These are phyloP conservation scores for Aspergillus nomiae DNA, from an alignment of 2,329 filamentous ascomycete species.

Conservation along the genomic window DNA sequence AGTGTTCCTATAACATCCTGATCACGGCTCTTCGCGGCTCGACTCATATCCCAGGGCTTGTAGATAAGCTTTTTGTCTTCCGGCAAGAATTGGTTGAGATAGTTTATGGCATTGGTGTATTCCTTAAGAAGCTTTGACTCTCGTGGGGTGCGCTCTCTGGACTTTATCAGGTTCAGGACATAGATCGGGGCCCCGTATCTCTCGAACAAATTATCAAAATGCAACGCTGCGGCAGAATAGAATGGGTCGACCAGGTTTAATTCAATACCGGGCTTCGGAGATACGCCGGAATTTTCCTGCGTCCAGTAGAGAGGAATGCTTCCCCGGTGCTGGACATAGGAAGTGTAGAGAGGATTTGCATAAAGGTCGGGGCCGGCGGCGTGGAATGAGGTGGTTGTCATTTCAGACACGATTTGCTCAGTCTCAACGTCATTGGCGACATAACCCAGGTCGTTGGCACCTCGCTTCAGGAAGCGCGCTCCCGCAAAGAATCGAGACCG, in stretches of 20 bases:
- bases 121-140: conserved; percentile 89
- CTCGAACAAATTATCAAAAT: conserved; percentile 93
- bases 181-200: conserved; percentile 92
- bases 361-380: conserved; percentile 82
- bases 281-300: conserved; percentile 91
- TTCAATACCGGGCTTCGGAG: conserved; percentile 94
- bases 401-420: conserved; percentile 96
- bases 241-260: conserved; percentile 95
- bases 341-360: conserved; percentile 88
- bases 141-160: conserved; percentile 81
- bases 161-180: conserved; percentile 86
- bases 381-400: conserved; percentile 92
- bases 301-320: conserved; percentile 98
- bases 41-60: conserved; percentile 97
- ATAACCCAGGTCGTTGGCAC: conserved; percentile 90
- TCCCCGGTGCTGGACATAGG: conserved; percentile 93
- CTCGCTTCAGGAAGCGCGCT: conserved; percentile 89
- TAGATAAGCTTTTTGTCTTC: conserved; percentile 83
- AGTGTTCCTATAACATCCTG: conserved; percentile 93
- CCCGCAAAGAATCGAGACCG: conserved; percentile 93
- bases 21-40: conserved; percentile 86
- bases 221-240: conserved; percentile 86
- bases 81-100: conserved; percentile 93
- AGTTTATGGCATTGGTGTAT: conserved; percentile 82
- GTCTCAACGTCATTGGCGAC: conserved; percentile 99